These are phyloP conservation scores for Zizania palustris DNA, from an alignment of 202 grass and related monocot species.

Conservation along the genomic window DNA sequence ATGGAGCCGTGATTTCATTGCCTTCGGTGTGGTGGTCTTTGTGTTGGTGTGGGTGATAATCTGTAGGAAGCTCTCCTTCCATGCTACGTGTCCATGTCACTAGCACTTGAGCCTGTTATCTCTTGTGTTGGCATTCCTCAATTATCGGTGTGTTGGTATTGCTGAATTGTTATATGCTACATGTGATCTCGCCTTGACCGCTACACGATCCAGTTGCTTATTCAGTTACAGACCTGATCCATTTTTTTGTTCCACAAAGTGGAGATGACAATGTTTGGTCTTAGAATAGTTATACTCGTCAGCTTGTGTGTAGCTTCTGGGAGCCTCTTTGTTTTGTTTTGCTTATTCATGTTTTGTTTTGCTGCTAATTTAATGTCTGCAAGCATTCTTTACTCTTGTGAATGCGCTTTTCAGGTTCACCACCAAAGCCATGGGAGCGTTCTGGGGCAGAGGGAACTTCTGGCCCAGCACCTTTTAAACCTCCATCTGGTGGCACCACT, in stretches of 20 bases:
- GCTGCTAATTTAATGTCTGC: not conserved
- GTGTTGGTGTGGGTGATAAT: too few species aligned
- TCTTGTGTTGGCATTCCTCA: too few species aligned
- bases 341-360: not conserved
- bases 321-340: not conserved
- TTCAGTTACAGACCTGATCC: too few species aligned
- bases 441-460: slow-evolving; percentile 52
- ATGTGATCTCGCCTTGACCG: too few species aligned
- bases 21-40: not conserved
- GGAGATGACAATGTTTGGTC: too few species aligned
- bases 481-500: slow-evolving; percentile 78
- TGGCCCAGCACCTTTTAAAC: slow-evolving; percentile 70
- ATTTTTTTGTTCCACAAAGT: too few species aligned
- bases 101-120: too few species aligned
- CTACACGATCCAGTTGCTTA: too few species aligned
- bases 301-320: not conserved
- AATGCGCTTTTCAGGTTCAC: slow-evolving; percentile 47
- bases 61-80: too few species aligned
- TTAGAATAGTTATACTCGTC: not conserved
- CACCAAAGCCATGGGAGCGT: slow-evolving; percentile 89
- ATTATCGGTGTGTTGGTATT: not conserved
- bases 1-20: not conserved
- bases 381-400: not conserved
- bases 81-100: too few species aligned
- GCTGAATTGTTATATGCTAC: not conserved